Evolutionary conservation across 1,284 basidiomycete genomes (phyloP), one percentile per base, ranked within the genome.

Genomic region (Pyrrhoderma lamaoense): DNA sequence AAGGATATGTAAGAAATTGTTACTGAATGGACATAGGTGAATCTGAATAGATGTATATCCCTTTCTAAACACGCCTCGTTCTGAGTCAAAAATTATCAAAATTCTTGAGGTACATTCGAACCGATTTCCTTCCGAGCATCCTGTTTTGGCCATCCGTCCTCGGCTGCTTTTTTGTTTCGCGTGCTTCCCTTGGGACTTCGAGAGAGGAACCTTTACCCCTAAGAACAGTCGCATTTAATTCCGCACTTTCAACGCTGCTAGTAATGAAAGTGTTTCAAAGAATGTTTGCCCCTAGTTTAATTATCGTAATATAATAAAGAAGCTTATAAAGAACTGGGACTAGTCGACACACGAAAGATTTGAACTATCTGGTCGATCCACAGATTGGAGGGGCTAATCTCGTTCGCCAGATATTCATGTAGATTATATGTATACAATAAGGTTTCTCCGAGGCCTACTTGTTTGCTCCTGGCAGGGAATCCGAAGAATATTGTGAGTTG

Each of bases 51-150:
- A 38, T n/a, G 42, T 36, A 19, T 34, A n/a, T 19, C 19, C 9
- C 27, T 34, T 47, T 47, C 35, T 40, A 34, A 43, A 19, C 38
- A 31, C 16, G 22, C 38, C 13, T 40, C 14, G 16, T 42, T 27
- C 39, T 42, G 38, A 19, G 8, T n/a, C 42, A 25, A n/a, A 19
- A 13, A 31, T 42, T 8, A 42, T 42, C 21, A 31, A 31, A 31
- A 38, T 13, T 27, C 44, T 45, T 31, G 44, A 45, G 16, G 18
- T 39, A 40, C 38, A 27, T 16, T 42, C 44, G 51, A 43, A 36
- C 51, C 51, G 51, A 53, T 36, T 42, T 49, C 36, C 36, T 44
- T 36, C 51, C 51, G 51, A 48, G 18, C 45, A 47, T 22, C 31
- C 42, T 31, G 34, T 42, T 16, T 23, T 35, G 37, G 27, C 8